phyloP scores from a whole-genome alignment of 768 basidiomycete genomes.

The Tulasnella calospora region DNA sequence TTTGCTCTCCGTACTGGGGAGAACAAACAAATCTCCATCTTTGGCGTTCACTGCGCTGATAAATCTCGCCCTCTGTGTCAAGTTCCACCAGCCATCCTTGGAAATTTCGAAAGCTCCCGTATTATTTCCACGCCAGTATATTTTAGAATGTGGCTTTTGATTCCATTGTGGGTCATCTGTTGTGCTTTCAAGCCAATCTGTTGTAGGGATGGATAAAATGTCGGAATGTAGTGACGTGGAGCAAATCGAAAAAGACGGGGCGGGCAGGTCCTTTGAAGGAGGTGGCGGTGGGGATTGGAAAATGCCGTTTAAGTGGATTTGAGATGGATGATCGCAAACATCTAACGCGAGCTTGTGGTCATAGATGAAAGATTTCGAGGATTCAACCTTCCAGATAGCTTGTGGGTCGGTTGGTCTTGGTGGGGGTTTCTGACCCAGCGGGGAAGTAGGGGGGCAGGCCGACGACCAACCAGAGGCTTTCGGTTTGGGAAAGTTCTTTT shows the following conservation, averaged over 20 bases:
- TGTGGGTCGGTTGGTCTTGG: constrained; percentile 7
- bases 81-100: constrained; percentile 4
- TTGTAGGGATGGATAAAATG: constrained; percentile 38
- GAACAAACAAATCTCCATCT: constrained; percentile 7
- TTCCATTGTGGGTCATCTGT: constrained; percentile 4
- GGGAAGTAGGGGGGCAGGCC: constrained; percentile 35
- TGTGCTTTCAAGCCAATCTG: background rate
- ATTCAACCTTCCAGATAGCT: background rate
- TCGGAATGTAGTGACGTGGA: constrained; percentile 51
- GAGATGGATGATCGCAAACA: constrained; percentile 45
- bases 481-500: constrained; percentile 35
- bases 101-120: background rate
- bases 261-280: background rate
- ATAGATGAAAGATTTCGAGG: constrained; percentile 43
- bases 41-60: constrained; percentile 6
- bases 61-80: constrained; percentile 17
- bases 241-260: constrained; percentile 52
- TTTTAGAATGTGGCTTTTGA: background rate
- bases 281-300: constrained; percentile 12
- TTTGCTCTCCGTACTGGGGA: constrained; percentile 1
- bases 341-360: constrained; percentile 49
- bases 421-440: background rate
- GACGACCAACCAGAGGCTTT: constrained; percentile 33
- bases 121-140: constrained; percentile 21
- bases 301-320: constrained; percentile 33